Percentiles rank a stretch among this genome's conserved stretches.
These are phyloP conservation scores for Tylopilus cervinicoccineus DNA, from an alignment of 768 basidiomycete species.

Conservation along the genomic window DNA sequence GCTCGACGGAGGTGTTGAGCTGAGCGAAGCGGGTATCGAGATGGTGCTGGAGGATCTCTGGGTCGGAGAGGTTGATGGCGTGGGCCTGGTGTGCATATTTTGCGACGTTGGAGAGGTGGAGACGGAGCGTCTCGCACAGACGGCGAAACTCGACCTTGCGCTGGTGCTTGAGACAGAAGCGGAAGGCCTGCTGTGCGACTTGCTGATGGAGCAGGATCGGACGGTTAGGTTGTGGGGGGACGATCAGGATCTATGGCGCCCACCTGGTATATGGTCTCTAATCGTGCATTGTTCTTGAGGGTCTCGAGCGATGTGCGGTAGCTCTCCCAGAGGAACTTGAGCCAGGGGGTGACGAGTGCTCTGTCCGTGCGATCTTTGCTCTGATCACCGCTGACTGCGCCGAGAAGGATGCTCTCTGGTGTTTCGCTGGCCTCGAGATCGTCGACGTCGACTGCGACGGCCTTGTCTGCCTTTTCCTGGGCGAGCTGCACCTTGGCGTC, in stretches of 20 bases:
- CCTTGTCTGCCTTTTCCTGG: constrained; percentile 80
- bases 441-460: constrained; percentile 77
- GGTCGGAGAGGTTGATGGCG: constrained; percentile 91
- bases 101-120: constrained; percentile 90
- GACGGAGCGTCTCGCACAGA: constrained; percentile 91
- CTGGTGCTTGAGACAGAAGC: constrained; percentile 90
- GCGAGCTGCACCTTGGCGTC: constrained; percentile 82
- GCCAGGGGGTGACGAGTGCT: constrained; percentile 93
- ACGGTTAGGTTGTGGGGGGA: neutral
- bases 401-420: constrained; percentile 86
- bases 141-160: constrained; percentile 97
- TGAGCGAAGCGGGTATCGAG: constrained; percentile 97
- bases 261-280: constrained; percentile 94
- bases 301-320: constrained; percentile 95
- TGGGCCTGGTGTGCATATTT: constrained; percentile 94
- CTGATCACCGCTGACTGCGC: constrained; percentile 86
- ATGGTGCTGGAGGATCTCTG: constrained; percentile 92
- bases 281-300: constrained; percentile 88
- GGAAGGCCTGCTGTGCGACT: constrained; percentile 96
- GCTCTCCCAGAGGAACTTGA: constrained; percentile 99
- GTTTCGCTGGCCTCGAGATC: constrained; percentile 96
- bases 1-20: constrained; percentile 93
- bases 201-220: constrained; percentile 43
- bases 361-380: constrained; percentile 93
- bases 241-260: constrained; percentile 17